phyloP scores from a whole-genome alignment of 2,329 filamentous ascomycete species.

The Ambrosiella cleistominuta region DNA sequence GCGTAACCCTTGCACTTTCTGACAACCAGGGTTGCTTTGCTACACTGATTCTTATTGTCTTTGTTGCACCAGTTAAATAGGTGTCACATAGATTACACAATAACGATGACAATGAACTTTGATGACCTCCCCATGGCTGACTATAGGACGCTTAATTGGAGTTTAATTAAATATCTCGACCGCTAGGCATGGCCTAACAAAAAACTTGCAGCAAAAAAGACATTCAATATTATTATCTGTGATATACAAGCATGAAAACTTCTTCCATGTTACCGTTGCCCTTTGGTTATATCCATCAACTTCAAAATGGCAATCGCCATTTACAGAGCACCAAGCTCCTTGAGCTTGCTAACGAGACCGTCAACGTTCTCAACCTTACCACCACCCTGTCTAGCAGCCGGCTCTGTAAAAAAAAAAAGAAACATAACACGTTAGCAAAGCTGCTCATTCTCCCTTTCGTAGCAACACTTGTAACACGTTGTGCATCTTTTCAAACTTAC shows the following conservation, averaged over 20 bases:
- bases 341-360: slow-evolving; percentile 81
- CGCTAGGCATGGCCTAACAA: no score
- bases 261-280: not conserved
- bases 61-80: no score
- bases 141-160: no score
- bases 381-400: slow-evolving; percentile 70
- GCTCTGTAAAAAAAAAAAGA: slow-evolving; percentile 42
- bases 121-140: no score
- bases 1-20: no score
- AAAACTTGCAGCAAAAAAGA: not conserved
- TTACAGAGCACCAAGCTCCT: slow-evolving; percentile 84
- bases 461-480: not conserved
- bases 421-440: slow-evolving; percentile 4
- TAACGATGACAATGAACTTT: no score
- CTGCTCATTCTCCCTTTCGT: not conserved
- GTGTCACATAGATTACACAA: no score
- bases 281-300: not conserved
- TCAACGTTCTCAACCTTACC: slow-evolving; percentile 96
- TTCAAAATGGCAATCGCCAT: not conserved
- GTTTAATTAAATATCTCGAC: no score
- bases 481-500: slow-evolving; percentile 28
- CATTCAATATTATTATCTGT: not conserved
- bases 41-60: no score
- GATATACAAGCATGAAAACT: not conserved
- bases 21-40: no score